Evolutionary conservation across 441 rosid genomes (phyloP), one percentile per base, ranked within the genome.

Genomic region (Adansonia rubrostipa): DNA sequence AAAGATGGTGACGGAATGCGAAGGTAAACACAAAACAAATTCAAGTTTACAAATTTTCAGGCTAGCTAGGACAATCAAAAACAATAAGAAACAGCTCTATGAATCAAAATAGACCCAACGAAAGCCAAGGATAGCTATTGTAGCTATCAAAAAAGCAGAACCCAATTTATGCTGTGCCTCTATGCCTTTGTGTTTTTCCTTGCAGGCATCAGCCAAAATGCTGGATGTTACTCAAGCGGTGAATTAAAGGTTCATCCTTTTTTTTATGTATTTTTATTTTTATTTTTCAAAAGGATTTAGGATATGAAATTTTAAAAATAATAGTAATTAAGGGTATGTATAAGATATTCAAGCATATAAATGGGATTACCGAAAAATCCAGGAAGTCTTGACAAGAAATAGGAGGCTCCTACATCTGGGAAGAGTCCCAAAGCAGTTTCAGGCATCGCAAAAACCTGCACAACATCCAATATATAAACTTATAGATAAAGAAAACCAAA

Each of bases 401-500:
- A 93, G 9, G 99, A 92, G 66, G 95, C 95, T 42, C 95, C 98
- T 33, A 95, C 79, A 85, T 93, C 99, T 42, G 95, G 99, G 82
- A 93, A 93, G 83, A 91, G 92, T 17, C 97, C 96, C 20, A 91
- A 79, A 54, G 88, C 90, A 36, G 98, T 88, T 86, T 95, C 98
- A 68, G 98, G 98, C 98, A 93, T 93, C 58, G 98, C 95, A 87
- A 95, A 95, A 60, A 93, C 79, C 98, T 95, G 80, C 79, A 82
- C 51, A 76, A 56, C 6, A 40, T 13, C 61, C 44, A 66, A 62
- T 14, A 68, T 13, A 66, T 68, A 71, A 67, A 58, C 44, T 61
- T 20, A 42, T 63, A 48, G 44, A 63, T 3, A 36, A 45, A 42
- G 20, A 60, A 68, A 77, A 44, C n/a, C 24, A 69, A n/a, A 61